phyloP scores from a whole-genome alignment of 345 rosid species.

The Conringia planisiliqua region DNA sequence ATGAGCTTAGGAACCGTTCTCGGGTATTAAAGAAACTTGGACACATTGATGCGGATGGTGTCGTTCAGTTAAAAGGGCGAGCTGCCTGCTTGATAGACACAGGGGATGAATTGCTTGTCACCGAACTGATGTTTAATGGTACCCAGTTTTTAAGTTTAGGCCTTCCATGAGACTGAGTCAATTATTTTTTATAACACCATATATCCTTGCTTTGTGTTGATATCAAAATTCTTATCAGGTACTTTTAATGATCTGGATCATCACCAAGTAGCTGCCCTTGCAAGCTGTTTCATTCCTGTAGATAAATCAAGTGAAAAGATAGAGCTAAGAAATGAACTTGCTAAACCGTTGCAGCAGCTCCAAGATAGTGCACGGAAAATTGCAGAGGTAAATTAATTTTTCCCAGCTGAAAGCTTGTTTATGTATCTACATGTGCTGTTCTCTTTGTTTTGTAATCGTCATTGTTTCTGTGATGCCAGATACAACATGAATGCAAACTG shows the following conservation, averaged over 20 bases:
- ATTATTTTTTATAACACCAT: neutral
- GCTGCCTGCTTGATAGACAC: conserved; percentile 99
- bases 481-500: conserved; percentile 97
- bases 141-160: conserved; percentile 9
- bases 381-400: conserved; percentile 64
- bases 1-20: conserved; percentile 91
- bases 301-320: conserved; percentile 90
- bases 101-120: conserved; percentile 97
- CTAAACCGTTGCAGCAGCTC: conserved; percentile 90
- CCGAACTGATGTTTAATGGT: conserved; percentile 99
- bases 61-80: conserved; percentile 89
- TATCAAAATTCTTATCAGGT: conserved; percentile 47
- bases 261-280: conserved; percentile 96
- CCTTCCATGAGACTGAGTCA: neutral
- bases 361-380: conserved; percentile 94
- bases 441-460: neutral
- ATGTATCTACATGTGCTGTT: neutral
- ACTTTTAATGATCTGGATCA: conserved; percentile 94
- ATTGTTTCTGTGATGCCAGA: conserved; percentile 41
- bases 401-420: conserved; percentile 3
- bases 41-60: conserved; percentile 81
- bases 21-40: conserved; percentile 94
- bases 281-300: conserved; percentile 98
- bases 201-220: neutral
- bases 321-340: conserved; percentile 82